Base-by-base conservation (phyloP, 441 rosid species). In the Erodium texanum region DNA sequence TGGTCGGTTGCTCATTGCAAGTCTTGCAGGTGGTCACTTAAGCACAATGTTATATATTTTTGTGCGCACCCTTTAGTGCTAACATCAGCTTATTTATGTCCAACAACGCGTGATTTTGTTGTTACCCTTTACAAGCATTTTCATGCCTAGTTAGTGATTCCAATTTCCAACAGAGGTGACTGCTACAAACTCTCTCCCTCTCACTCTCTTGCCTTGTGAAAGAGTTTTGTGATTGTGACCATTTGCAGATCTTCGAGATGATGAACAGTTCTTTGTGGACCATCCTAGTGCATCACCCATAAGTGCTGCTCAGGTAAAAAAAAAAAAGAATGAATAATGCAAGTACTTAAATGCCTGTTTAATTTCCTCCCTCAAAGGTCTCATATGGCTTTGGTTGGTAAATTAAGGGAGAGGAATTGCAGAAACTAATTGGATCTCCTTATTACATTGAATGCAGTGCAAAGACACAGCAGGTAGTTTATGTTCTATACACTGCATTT, bases 241-340 rank as follows among this genome's bases (percentile, higher is more conserved):
- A 9, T 20, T 3, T 58, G 24, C 62, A 58, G 62, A 58, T 58
- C 62, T 58, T 58, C 62, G 62, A 58, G 62, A 58, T 58, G 62
- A 58, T 58, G 62, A 58, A 27, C 62, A 58, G 62, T 58, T 58
- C 24, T 58, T 58, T 9, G 62, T 20, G 27, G 62, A 58, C 15
- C 62, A 58, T 58, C 62, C 62, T 58, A 23, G 62, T 9, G 62
- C 62, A 20, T 19, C 62, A 22, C 62, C 62, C 27, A 58, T 58
- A 58, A 58, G 19, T 22, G 1, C 12, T 8, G 62, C 62, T 20
- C 62, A 8, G 24, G 62, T 58, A 58, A 58, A 58, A 8, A 0
- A 27, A 27, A 27, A 27, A 1, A 27, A 27, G n/a, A n/a, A n/a
- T n/a, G 58, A 58, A 5, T 58, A 22, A 9, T 58, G 20, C 27